Evolutionary conservation across 805 yeast species (phyloP), one percentile per base, ranked within the genome.

Genomic region (Torulaspora maleeae): DNA sequence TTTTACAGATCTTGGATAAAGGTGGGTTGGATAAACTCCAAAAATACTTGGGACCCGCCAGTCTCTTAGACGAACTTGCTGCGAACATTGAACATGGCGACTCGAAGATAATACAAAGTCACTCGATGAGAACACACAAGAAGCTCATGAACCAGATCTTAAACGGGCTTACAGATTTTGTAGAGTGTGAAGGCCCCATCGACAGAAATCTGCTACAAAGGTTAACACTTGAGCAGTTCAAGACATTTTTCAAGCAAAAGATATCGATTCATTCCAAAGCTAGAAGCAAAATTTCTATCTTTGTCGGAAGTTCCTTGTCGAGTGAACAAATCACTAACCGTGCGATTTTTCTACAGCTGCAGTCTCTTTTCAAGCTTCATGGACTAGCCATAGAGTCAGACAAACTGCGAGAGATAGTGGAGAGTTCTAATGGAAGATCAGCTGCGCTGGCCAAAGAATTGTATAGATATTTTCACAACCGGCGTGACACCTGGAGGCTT

Each of bases 71-170:
- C 20, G 68, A 62, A 38, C 55, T 70, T 41, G 54, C 54, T 8
- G 56, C 73, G 2, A 68, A 66, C 50, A 68, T 61, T 2, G 65
- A 63, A 36, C 64, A 66, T 16, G 69, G 72, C 5, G 63, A 63
- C 42, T 42, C 45, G 22, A 38, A 41, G 4, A 38, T 47, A 22
- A 39, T 55, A 5, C 58, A 63, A 12, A 41, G 55, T 28, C 48
- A 51, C 9, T 50, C 59, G 1, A 58, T 73, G 55, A 69, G 61
- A 35, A 47, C 56, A 3, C 90, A 83, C 59, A 72, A 69, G 47
- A 64, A 64, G 25, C 52, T 61, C 30, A 73, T 78, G 75, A 79
- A 75, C 43, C 76, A 76, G 45, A 78, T 82, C 2, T 51, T 70
- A 3, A 72, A 68, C n/a, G 35, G 12, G 19, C 22, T 16, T 16